These are phyloP conservation scores for Cryptosporidium felis DNA, from an alignment of 169 alveolate species.

Conservation along the genomic window DNA sequence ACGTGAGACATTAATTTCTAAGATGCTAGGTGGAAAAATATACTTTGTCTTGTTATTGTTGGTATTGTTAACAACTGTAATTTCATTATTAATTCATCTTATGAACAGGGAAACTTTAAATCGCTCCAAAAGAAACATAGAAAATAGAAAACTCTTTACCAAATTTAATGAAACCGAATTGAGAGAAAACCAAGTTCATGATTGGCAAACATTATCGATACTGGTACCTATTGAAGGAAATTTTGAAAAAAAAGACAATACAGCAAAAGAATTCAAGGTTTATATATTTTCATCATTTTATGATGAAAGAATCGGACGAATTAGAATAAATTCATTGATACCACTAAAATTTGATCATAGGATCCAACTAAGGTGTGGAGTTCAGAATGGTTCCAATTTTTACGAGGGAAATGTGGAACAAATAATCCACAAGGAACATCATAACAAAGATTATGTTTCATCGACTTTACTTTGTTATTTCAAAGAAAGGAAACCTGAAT, in stretches of 20 bases:
- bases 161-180: too few relatives aligned
- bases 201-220: not conserved
- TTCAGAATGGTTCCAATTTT: not conserved
- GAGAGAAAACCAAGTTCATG: too few relatives aligned
- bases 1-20: too few relatives aligned
- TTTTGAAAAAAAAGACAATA: not conserved
- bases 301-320: conserved; percentile 14
- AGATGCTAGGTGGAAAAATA: too few relatives aligned
- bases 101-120: too few relatives aligned
- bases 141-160: too few relatives aligned
- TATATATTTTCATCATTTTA: conserved; percentile 48
- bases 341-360: not conserved
- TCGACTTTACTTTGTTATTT: conserved; percentile 40
- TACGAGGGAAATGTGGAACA: not conserved
- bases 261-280: not conserved
- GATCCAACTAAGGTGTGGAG: not conserved
- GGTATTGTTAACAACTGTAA: too few relatives aligned
- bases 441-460: conserved; percentile 25
- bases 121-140: too few relatives aligned
- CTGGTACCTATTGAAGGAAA: not conserved
- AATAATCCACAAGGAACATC: conserved; percentile 53
- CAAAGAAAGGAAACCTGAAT: not conserved
- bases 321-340: conserved; percentile 13
- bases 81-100: too few relatives aligned
- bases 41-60: too few relatives aligned